phyloP scores from a whole-genome alignment of 2,329 filamentous ascomycete species.

The Aspergillus persii region DNA sequence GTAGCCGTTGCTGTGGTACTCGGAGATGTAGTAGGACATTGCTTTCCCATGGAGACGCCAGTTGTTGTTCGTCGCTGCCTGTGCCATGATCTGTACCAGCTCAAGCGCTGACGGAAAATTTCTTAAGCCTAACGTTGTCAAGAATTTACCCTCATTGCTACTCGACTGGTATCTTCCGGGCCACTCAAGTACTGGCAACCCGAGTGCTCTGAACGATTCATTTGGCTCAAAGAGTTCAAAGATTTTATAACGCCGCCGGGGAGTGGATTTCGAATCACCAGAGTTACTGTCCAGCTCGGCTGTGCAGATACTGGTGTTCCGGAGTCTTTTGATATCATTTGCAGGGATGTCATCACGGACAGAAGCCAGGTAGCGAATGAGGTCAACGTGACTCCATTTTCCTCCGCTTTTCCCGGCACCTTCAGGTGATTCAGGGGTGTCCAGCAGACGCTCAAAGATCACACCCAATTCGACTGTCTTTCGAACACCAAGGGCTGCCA shows the following conservation, averaged over 20 bases:
- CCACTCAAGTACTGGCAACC: conserved; percentile 79
- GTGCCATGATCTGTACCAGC: conserved; percentile 74
- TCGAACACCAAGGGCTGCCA: conserved; percentile 78
- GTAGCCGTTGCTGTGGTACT: conserved; percentile 78
- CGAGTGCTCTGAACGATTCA: conserved; percentile 65
- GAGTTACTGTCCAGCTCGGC: conserved; percentile 56
- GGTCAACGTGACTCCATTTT: conserved; percentile 88
- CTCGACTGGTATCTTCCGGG: conserved; percentile 66
- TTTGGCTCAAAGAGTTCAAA: conserved; percentile 81
- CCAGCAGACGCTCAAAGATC: conserved; percentile 83
- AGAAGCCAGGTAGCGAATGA: conserved; percentile 90
- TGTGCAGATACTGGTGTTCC: conserved; percentile 75
- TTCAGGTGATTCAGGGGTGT: conserved; percentile 48
- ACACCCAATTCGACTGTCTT: conserved; percentile 94
- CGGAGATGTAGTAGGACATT: conserved; percentile 77
- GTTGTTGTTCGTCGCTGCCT: conserved; percentile 53
- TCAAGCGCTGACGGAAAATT: conserved; percentile 69
- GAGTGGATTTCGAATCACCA: conserved; percentile 53
- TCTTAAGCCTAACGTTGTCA: conserved; percentile 70
- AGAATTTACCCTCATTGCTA: conserved; percentile 71
- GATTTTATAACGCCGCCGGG: conserved; percentile 63
- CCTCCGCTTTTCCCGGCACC: conserved; percentile 48
- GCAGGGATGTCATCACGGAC: conserved; percentile 84
- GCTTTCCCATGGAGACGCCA: conserved; percentile 61
- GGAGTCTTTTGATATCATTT: conserved; percentile 76